Evolutionary conservation across 2,329 filamentous ascomycete genomes (phyloP).

Genomic region (Microcyclospora pomicola): DNA sequence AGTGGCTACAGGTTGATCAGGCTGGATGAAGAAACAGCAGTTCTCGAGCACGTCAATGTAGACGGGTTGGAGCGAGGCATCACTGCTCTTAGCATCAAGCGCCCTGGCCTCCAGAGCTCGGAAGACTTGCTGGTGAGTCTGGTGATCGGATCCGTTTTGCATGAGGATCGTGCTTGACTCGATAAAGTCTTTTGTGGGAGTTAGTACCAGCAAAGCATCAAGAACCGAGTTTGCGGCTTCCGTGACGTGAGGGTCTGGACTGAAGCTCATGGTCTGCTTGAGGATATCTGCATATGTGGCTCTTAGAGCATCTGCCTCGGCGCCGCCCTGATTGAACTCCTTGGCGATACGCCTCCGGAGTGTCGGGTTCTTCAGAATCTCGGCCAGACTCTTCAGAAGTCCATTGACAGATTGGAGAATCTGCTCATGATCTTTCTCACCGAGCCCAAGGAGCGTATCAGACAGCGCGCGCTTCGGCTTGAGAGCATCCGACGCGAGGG

Average conservation of each 20-base stretch:
- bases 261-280: constrained; percentile 37
- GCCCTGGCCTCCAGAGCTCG: constrained; percentile 70
- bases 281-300: constrained; percentile 21
- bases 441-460: constrained; percentile 53
- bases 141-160: constrained; percentile 52
- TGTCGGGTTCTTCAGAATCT: constrained; percentile 15
- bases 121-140: constrained; percentile 62
- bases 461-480: constrained; percentile 62
- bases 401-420: constrained; percentile 24
- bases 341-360: constrained; percentile 16
- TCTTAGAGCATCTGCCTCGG: constrained; percentile 12
- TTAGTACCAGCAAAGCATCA: constrained; percentile 64
- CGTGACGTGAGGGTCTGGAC: constrained; percentile 34
- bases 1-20: constrained; percentile 57
- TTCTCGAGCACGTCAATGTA: constrained; percentile 22
- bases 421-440: constrained; percentile 27
- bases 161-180: constrained; percentile 74
- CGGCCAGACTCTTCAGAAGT: constrained; percentile 27
- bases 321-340: constrained; percentile 12
- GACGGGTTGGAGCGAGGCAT: constrained; percentile 63
- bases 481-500: constrained; percentile 61
- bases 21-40: constrained; percentile 55
- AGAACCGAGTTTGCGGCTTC: constrained; percentile 51
- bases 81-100: constrained; percentile 54
- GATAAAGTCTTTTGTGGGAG: constrained; percentile 80